Percentiles rank a stretch among this genome's conserved stretches.
Evolutionary conservation across 768 basidiomycete genomes (phyloP).

Genomic region (Pleurotus tuber-regium): DNA sequence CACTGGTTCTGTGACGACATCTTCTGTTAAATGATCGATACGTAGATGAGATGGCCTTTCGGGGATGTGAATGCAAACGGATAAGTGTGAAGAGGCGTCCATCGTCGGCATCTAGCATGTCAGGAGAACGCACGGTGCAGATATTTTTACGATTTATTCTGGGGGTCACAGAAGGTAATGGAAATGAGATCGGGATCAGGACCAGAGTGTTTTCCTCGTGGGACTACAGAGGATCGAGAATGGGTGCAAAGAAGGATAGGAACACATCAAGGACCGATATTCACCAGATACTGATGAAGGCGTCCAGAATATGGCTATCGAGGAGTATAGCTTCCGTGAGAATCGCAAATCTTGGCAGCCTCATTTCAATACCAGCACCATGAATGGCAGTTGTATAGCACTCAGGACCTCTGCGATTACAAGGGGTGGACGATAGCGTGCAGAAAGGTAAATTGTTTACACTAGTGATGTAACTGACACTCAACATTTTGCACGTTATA

Average conservation of each 20-base stretch:
- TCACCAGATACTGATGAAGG: neutral
- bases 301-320: too few species aligned
- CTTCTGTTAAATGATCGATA: slow-evolving; percentile 1
- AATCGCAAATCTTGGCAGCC: neutral
- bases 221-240: neutral
- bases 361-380: too few species aligned
- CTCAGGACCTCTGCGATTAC: too few species aligned
- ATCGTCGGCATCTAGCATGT: slow-evolving; percentile 3
- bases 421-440: too few species aligned
- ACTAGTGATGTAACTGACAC: too few species aligned
- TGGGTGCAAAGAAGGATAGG: neutral
- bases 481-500: too few species aligned
- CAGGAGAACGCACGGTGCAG: neutral
- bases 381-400: too few species aligned
- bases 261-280: slow-evolving; percentile 1
- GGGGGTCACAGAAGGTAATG: slow-evolving; percentile 1
- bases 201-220: neutral
- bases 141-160: neutral
- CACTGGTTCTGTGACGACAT: neutral
- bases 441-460: too few species aligned
- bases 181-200: slow-evolving; percentile 2
- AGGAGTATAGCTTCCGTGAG: slow-evolving; percentile 1
- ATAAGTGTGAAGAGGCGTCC: neutral
- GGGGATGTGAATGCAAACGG: neutral
- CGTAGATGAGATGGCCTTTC: neutral